phyloP scores from a whole-genome alignment of 1,284 basidiomycete species.

The Moniliophthora roreri region DNA sequence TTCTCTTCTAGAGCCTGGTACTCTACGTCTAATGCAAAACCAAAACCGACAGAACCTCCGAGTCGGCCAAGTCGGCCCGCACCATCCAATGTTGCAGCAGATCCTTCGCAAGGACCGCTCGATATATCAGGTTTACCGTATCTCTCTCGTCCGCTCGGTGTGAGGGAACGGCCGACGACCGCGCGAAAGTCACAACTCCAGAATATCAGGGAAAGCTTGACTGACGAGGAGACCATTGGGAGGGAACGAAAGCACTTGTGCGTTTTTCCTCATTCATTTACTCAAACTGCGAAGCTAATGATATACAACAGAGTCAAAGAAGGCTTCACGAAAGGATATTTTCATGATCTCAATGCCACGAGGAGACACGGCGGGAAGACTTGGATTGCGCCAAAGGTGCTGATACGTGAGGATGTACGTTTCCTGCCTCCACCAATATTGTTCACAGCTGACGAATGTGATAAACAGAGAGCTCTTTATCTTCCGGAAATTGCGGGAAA shows the following conservation, averaged over 20 bases:
- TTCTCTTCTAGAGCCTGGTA: background rate
- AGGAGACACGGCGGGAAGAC: conserved; percentile 89
- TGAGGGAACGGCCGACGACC: conserved; percentile 58
- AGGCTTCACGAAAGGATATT: conserved; percentile 82
- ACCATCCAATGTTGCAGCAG: conserved; percentile 11
- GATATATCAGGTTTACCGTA: conserved; percentile 40
- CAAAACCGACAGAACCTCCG: background rate
- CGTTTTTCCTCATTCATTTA: conserved; percentile 26
- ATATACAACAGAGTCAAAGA: conserved; percentile 69
- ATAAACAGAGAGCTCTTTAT: conserved; percentile 78
- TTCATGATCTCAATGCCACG: conserved; percentile 85
- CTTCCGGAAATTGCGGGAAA: conserved; percentile 89
- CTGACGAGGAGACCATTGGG: conserved; percentile 72
- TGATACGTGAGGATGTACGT: conserved; percentile 88
- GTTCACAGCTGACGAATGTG: conserved; percentile 9
- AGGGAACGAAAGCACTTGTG: conserved; percentile 79
- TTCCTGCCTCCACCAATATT: background rate
- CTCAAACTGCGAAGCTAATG: conserved; percentile 9
- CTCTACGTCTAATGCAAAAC: background rate
- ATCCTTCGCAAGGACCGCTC: conserved; percentile 20
- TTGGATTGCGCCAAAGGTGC: conserved; percentile 88
- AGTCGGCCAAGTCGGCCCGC: background rate
- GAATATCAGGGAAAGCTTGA: conserved; percentile 58
- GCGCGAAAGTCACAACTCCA: conserved; percentile 63
- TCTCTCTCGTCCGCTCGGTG: conserved; percentile 75